A percentile compares a stretch with the other conserved stretches of the same genome.
Conservation (phyloP, 805 yeast species). For the Ascoidea tarda region DNA sequence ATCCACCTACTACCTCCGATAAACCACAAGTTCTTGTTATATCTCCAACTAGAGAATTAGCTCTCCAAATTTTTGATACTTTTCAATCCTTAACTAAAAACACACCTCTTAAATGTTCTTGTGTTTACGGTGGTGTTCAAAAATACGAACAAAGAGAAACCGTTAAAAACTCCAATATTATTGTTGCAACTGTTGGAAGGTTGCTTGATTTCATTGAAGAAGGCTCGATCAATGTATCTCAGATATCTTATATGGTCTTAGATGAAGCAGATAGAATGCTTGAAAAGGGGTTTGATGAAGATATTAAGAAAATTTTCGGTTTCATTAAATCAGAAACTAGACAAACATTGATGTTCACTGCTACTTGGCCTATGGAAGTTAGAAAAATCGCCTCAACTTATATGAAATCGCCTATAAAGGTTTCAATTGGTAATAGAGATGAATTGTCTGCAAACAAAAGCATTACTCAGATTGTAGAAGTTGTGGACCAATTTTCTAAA, state of each 20-base stretch:
- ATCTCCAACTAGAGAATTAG: slow-evolving; percentile 96
- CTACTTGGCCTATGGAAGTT: slow-evolving; percentile 99
- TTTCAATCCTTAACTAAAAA: slow-evolving; percentile 42
- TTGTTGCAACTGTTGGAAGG: slow-evolving; percentile 98
- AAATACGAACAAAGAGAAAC: slow-evolving; percentile 79
- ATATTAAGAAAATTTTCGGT: slow-evolving; percentile 72
- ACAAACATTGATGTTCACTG: slow-evolving; percentile 97
- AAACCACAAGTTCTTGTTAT: slow-evolving; percentile 55
- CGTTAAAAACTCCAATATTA: slow-evolving; percentile 55
- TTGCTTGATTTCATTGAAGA: slow-evolving; percentile 81
- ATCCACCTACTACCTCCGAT: slow-evolving; percentile 6
- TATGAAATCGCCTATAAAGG: slow-evolving; percentile 78
- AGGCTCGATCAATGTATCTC: slow-evolving; percentile 58
- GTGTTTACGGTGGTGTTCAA: slow-evolving; percentile 96
- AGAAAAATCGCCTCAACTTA: slow-evolving; percentile 79
- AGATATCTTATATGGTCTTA: slow-evolving; percentile 66
- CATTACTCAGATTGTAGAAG: slow-evolving; percentile 89
- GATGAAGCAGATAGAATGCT: slow-evolving; percentile 99
- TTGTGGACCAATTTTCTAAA: slow-evolving; percentile 68
- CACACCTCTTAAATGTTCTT: slow-evolving; percentile 54
- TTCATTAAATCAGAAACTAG: slow-evolving; percentile 37
- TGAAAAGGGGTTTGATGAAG: slow-evolving; percentile 97
- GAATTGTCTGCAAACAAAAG: slow-evolving; percentile 91
- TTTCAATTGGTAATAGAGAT: slow-evolving; percentile 88
- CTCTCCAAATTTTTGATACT: slow-evolving; percentile 85